phyloP scores from a whole-genome alignment of 1,284 basidiomycete genomes.

The Xanthoconium separans region DNA sequence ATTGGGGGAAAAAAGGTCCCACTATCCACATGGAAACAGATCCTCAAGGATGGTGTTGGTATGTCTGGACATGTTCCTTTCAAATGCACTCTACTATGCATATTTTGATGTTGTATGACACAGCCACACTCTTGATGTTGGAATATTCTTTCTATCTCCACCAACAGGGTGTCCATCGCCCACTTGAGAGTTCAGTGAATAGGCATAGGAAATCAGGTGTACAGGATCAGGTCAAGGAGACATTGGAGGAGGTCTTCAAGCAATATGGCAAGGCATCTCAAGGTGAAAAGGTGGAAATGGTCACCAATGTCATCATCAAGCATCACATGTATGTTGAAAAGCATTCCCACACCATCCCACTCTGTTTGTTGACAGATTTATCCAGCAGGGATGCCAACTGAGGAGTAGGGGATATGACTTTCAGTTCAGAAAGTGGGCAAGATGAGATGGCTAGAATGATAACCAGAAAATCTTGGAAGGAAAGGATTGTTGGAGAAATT shows the following conservation, averaged over 20 bases:
- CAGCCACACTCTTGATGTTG: background rate
- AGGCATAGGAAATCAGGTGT: background rate
- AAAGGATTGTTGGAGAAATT: no score
- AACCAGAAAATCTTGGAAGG: no score
- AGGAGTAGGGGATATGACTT: no score
- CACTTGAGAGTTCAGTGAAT: background rate
- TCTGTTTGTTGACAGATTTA: background rate
- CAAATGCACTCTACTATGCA: background rate
- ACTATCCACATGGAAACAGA: background rate
- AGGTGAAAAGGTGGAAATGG: background rate
- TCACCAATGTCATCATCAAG: background rate
- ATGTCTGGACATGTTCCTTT: background rate
- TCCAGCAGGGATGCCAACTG: background rate
- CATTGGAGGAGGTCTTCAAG: background rate
- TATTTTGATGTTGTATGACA: background rate
- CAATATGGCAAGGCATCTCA: background rate
- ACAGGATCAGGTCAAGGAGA: background rate
- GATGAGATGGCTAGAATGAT: no score
- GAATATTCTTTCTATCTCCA: background rate
- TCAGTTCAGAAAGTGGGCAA: no score
- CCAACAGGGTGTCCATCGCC: background rate
- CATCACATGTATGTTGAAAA: background rate
- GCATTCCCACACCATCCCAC: background rate
- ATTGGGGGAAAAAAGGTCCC: background rate
- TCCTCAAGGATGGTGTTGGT: background rate